Conservation (phyloP, 129 eudicot species). For the Helianthus tuberosus region DNA sequence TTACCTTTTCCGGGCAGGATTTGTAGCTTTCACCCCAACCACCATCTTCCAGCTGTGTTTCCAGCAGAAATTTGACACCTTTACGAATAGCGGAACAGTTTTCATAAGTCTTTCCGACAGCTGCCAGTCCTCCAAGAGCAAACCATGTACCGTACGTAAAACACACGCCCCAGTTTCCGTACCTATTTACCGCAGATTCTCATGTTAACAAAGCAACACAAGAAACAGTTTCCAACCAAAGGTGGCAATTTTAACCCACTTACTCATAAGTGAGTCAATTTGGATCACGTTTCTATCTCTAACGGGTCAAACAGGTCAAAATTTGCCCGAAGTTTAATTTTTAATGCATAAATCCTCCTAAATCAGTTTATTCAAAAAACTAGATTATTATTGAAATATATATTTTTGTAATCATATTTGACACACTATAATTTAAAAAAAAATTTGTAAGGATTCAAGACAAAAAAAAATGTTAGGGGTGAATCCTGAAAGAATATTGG, state of each 20-base stretch:
- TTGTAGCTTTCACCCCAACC: constrained; percentile 98
- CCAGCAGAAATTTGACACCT: constrained; percentile 61
- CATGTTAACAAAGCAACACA: constrained; percentile 1
- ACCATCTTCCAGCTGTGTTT: constrained; percentile 70
- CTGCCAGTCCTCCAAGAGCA: constrained; percentile 73
- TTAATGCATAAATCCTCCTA: background rate
- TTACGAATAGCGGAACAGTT: constrained; percentile 64
- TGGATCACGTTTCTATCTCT: too few relatives aligned
- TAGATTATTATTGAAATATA: background rate
- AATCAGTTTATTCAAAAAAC: background rate
- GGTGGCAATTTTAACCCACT: too few relatives aligned
- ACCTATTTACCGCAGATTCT: constrained; percentile 44
- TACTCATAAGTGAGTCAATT: too few relatives aligned
- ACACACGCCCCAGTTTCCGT: constrained; percentile 92
- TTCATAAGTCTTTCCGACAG: constrained; percentile 64
- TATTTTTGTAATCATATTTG: background rate
- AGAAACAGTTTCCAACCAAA: background rate
- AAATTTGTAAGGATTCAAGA: too few relatives aligned
- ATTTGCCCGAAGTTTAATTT: background rate
- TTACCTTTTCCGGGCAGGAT: constrained; percentile 86
- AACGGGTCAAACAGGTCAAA: background rate
- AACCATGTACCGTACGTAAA: constrained; percentile 90
- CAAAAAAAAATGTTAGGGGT: too few relatives aligned
- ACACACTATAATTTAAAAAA: too few relatives aligned
- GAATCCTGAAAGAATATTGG: too few relatives aligned